These are phyloP conservation scores for Verticillium albo-atrum DNA, from an alignment of 2,329 filamentous ascomycete species.

Conservation along the genomic window DNA sequence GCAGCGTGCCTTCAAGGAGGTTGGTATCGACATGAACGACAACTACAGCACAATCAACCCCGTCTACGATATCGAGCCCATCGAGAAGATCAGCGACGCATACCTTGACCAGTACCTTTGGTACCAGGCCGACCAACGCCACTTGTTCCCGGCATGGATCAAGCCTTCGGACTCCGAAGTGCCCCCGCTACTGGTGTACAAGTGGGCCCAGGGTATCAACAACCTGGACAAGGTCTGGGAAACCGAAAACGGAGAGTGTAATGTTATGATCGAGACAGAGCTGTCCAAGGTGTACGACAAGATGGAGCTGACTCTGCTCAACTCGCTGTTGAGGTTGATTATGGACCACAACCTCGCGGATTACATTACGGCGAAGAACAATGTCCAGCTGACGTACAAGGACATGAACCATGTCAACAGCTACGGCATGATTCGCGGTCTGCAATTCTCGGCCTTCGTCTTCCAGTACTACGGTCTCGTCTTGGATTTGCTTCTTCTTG, in stretches of 20 bases:
- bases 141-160: conserved; percentile 97
- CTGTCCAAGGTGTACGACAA: conserved; percentile 99
- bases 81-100: conserved; percentile 98
- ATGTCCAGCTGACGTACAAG: conserved; percentile 98
- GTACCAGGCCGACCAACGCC: conserved; percentile 97
- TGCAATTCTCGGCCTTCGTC: conserved; percentile 97
- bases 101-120: conserved; percentile 98
- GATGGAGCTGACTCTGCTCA: conserved; percentile 93
- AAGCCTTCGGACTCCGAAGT: conserved; percentile 98
- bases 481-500: conserved; percentile 85
- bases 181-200: conserved; percentile 89
- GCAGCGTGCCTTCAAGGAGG: conserved; percentile 97
- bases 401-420: conserved; percentile 99
- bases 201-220: conserved; percentile 99
- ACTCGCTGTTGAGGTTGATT: conserved; percentile 86
- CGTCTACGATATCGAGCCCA: conserved; percentile 97
- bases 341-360: conserved; percentile 99
- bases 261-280: conserved; percentile 97
- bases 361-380: conserved; percentile 99
- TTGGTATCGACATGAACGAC: conserved; percentile 99
- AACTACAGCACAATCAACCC: conserved; percentile 99
- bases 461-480: conserved; percentile 99
- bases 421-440: conserved; percentile 95
- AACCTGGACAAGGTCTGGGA: conserved; percentile 96
- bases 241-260: conserved; percentile 88